Percentiles rank a stretch among this genome's conserved stretches.
Conservation (phyloP, 169 alveolate species). For the Plasmodium berghei region DNA sequence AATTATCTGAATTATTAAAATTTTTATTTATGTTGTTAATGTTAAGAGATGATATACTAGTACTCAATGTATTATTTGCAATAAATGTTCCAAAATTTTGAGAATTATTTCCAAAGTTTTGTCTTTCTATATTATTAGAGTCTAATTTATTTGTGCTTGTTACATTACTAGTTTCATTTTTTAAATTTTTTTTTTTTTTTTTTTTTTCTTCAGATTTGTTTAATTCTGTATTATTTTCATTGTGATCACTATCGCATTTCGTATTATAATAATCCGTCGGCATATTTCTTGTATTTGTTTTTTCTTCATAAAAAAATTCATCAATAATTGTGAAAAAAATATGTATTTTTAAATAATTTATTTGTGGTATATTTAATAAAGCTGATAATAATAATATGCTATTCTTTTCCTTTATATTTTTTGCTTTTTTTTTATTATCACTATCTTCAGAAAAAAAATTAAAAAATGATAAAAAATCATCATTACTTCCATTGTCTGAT, state of each 20-base stretch:
- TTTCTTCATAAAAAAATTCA: conserved; percentile 60
- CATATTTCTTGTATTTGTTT: conserved; percentile 15
- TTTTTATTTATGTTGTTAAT: not conserved
- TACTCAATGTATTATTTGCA: not conserved
- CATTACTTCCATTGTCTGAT: conserved; percentile 5
- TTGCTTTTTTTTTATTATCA: conserved; percentile 8
- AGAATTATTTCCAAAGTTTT: not conserved
- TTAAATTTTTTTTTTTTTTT: not conserved
- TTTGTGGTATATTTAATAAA: conserved; percentile 47
- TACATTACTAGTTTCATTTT: not conserved
- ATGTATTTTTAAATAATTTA: conserved; percentile 44
- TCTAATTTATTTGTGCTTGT: not conserved
- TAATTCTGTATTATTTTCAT: not conserved
- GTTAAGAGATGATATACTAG: not conserved
- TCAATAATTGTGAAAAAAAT: conserved; percentile 47
- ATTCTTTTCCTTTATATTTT: conserved; percentile 38
- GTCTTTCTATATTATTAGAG: not conserved
- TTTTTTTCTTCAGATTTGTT: conserved; percentile 17
- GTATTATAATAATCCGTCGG: not conserved
- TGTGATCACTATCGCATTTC: not conserved
- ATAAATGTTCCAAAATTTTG: not conserved
- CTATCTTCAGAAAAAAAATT: conserved; percentile 32
- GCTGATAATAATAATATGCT: conserved; percentile 51
- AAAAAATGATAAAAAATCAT: conserved; percentile 46
- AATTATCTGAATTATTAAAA: not conserved